A percentile compares a stretch with the other conserved stretches of the same genome.
These are phyloP conservation scores for Colletotrichum liaoningense DNA, from an alignment of 2,329 filamentous ascomycete species.

Conservation along the genomic window DNA sequence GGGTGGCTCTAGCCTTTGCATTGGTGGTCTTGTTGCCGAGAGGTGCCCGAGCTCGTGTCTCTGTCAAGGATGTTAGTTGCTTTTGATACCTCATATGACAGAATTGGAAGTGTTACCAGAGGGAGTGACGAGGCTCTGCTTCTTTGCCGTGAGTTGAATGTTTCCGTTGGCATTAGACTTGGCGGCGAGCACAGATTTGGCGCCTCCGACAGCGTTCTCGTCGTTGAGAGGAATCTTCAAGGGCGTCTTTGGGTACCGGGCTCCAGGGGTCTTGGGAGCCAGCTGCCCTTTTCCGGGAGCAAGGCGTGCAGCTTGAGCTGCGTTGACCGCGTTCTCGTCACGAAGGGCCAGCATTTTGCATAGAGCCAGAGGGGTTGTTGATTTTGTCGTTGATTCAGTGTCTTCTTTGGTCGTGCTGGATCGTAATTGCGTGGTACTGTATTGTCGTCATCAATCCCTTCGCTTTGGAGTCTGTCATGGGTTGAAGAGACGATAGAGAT, in stretches of 20 bases:
- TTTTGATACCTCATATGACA: constrained; percentile 28
- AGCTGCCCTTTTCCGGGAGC: constrained; percentile 48
- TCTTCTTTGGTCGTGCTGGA: neutral
- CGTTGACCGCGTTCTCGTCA: constrained; percentile 37
- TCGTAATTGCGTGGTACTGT: neutral
- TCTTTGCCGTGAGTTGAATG: constrained; percentile 37
- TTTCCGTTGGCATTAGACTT: constrained; percentile 62
- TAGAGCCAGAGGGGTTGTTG: neutral
- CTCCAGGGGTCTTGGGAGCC: constrained; percentile 82
- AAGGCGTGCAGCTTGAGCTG: constrained; percentile 35
- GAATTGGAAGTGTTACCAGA: constrained; percentile 30
- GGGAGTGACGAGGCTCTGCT: constrained; percentile 36
- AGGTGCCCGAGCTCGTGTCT: constrained; percentile 78
- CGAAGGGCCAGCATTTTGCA: constrained; percentile 35
- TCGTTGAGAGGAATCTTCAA: constrained; percentile 83
- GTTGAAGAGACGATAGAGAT: constrained; percentile 13
- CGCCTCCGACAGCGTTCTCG: constrained; percentile 78
- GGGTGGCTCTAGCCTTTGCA: constrained; percentile 79
- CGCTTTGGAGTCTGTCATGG: neutral
- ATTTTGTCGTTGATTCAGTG: neutral
- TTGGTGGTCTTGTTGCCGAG: constrained; percentile 97
- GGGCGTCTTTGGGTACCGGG: constrained; percentile 83
- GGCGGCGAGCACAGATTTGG: constrained; percentile 69
- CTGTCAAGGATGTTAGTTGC: constrained; percentile 48
- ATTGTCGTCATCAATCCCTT: neutral